A percentile compares a stretch with the other conserved stretches of the same genome.
These are phyloP conservation scores for Apiospora rasikravindrae DNA, from an alignment of 2,329 filamentous ascomycete genomes.

Conservation along the genomic window DNA sequence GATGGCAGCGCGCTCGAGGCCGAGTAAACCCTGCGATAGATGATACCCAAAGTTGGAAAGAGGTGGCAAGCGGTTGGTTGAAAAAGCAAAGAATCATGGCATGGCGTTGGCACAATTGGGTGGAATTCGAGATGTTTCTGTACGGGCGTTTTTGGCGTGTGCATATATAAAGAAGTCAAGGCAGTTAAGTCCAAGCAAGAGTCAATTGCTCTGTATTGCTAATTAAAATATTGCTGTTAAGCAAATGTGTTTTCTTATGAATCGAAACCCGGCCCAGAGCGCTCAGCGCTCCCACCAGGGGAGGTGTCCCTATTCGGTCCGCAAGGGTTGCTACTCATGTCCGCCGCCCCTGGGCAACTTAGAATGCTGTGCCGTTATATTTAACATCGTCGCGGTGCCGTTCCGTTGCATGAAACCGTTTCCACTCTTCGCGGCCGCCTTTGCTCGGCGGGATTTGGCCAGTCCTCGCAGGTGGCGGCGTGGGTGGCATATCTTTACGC, in stretches of 20 bases:
- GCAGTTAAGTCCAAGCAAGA: constrained; percentile 12
- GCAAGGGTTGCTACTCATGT: background rate
- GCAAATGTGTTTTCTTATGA: background rate
- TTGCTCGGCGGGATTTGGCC: background rate
- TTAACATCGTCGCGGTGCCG: background rate
- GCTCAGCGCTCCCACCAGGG: background rate
- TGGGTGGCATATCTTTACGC: background rate
- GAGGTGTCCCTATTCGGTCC: background rate
- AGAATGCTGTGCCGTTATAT: background rate
- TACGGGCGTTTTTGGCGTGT: constrained; percentile 16
- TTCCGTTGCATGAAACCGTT: background rate
- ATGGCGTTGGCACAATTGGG: constrained; percentile 16
- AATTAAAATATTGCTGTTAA: constrained; percentile 1
- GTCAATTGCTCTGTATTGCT: constrained; percentile 17
- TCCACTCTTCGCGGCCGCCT: background rate
- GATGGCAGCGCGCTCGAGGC: constrained; percentile 19
- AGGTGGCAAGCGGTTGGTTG: background rate
- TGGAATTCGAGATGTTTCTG: background rate
- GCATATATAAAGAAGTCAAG: background rate
- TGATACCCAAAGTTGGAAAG: constrained; percentile 11
- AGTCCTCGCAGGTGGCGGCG: background rate
- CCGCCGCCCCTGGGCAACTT: background rate
- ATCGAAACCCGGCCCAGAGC: background rate
- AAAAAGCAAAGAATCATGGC: constrained; percentile 16
- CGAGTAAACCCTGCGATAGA: constrained; percentile 13